Evolutionary conservation across 768 basidiomycete species (phyloP).

Genomic region (Lactarius sanguifluus): DNA sequence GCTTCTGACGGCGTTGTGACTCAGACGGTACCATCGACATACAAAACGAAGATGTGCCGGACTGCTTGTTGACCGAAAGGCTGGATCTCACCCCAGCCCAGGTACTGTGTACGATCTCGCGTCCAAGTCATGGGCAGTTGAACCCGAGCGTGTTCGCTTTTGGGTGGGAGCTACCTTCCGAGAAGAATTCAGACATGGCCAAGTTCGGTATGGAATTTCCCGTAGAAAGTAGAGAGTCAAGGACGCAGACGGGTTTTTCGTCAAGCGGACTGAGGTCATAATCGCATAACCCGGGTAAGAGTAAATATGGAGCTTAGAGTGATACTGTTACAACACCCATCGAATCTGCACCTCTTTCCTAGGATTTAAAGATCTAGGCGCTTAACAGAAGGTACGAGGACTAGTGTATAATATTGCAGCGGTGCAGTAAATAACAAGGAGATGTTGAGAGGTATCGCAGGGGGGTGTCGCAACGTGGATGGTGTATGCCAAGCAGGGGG

Average conservation of each 20-base stretch:
- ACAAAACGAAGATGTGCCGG: background rate
- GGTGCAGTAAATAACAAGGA: slow-evolving; percentile 17
- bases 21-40: background rate
- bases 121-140: background rate
- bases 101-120: background rate
- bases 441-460: slow-evolving; percentile 24
- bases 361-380: background rate
- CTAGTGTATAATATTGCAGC: slow-evolving; percentile 15
- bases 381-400: background rate
- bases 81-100: background rate
- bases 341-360: background rate
- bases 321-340: background rate
- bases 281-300: background rate
- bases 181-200: background rate
- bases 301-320: background rate
- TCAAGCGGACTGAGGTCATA: background rate
- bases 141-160: background rate
- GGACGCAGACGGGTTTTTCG: background rate
- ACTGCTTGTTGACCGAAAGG: background rate
- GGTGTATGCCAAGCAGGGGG: slow-evolving; percentile 6
- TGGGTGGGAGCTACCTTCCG: too few relatives aligned
- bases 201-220: background rate
- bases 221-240: background rate
- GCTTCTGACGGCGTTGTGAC: background rate
- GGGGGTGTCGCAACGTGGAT: slow-evolving; percentile 26